Evolutionary conservation across 768 basidiomycete genomes (phyloP).

Genomic region (Sarcomyxa edulis): DNA sequence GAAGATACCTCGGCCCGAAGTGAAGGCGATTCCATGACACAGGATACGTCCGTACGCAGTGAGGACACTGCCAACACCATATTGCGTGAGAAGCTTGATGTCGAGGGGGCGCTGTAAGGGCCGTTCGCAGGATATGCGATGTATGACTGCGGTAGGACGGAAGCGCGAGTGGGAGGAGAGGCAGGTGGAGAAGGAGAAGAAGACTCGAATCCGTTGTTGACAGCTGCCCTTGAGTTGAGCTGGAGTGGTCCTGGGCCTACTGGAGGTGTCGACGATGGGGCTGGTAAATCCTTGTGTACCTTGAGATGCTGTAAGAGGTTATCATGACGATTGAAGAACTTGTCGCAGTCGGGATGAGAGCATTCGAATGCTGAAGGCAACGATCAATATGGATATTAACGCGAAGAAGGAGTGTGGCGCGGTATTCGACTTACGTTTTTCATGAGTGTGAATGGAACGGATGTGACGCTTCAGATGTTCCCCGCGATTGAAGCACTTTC

Average conservation of each 20-base stretch:
- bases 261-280: no score
- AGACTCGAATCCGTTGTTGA: neutral
- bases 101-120: neutral
- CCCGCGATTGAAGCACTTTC: slow-evolving; percentile 66
- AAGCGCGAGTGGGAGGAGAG: slow-evolving; percentile 2
- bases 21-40: no score
- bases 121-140: slow-evolving; percentile 4
- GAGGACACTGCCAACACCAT: slow-evolving; percentile 11
- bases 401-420: slow-evolving; percentile 12
- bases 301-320: slow-evolving; percentile 77
- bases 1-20: no score
- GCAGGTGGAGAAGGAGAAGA: slow-evolving; percentile 7
- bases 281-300: slow-evolving; percentile 50
- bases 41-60: slow-evolving; percentile 10
- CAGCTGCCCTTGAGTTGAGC: slow-evolving; percentile 1
- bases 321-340: slow-evolving; percentile 74
- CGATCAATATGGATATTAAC: neutral
- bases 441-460: slow-evolving; percentile 68
- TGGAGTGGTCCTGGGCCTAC: no score
- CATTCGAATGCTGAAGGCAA: slow-evolving; percentile 60
- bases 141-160: slow-evolving; percentile 6
- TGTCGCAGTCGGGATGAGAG: slow-evolving; percentile 59
- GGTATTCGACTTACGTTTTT: slow-evolving; percentile 57
- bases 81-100: neutral
- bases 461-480: slow-evolving; percentile 78